These are phyloP conservation scores for Lichina pygmaea DNA, from an alignment of 495 filamentous ascomycete species.

Conservation along the genomic window DNA sequence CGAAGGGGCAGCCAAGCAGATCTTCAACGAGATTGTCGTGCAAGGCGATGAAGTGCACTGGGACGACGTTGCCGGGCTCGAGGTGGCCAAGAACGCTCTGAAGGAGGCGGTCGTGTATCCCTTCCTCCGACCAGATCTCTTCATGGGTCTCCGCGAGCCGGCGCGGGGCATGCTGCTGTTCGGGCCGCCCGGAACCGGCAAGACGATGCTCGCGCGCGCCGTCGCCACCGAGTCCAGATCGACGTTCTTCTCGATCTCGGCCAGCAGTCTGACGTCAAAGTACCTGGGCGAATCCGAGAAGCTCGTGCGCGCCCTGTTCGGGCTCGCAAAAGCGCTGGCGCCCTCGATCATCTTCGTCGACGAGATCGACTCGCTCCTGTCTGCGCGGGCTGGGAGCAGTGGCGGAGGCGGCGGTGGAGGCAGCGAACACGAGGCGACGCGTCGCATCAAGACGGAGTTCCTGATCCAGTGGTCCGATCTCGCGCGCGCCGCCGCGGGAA, in stretches of 20 bases:
- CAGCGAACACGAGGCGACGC: slow-evolving; percentile 66
- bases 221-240: slow-evolving; percentile 87
- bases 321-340: slow-evolving; percentile 65
- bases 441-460: slow-evolving; percentile 93
- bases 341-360: slow-evolving; percentile 98
- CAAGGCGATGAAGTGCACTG: slow-evolving; percentile 88
- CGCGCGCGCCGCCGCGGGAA: slow-evolving; percentile 70
- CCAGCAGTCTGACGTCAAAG: slow-evolving; percentile 82
- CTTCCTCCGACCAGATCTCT: slow-evolving; percentile 84
- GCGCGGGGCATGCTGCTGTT: slow-evolving; percentile 91
- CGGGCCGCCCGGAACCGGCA: slow-evolving; percentile 86
- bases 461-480: slow-evolving; percentile 93
- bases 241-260: slow-evolving; percentile 93
- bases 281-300: slow-evolving; percentile 95
- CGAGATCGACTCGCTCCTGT: slow-evolving; percentile 89
- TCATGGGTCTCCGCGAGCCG: slow-evolving; percentile 83
- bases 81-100: slow-evolving; percentile 69
- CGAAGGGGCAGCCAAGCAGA: slow-evolving; percentile 55
- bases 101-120: slow-evolving; percentile 96
- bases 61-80: slow-evolving; percentile 80
- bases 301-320: slow-evolving; percentile 79
- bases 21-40: slow-evolving; percentile 88
- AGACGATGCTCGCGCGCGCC: slow-evolving; percentile 91
- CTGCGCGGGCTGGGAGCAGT: slow-evolving; percentile 50
- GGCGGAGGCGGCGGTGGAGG: no score